A percentile compares a stretch with the other conserved stretches of the same genome.
phyloP scores from a whole-genome alignment of 106 monocot species.

The Alisma plantagoaquatica region DNA sequence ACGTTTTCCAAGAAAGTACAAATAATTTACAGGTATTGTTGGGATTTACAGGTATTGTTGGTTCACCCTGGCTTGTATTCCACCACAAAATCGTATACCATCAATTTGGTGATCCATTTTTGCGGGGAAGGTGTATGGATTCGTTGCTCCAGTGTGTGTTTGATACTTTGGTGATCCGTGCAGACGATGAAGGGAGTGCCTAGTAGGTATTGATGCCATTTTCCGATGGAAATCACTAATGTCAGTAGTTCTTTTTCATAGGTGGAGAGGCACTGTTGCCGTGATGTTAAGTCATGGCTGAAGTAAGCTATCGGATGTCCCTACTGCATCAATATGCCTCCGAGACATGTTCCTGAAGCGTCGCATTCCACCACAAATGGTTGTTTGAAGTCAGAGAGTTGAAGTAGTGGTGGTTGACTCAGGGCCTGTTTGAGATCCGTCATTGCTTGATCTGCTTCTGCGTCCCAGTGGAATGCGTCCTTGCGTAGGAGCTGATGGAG shows the following conservation, averaged over 20 bases:
- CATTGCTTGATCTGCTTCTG: too few relatives aligned
- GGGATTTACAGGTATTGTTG: too few relatives aligned
- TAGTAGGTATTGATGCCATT: neutral
- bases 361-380: neutral
- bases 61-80: neutral
- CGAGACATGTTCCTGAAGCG: neutral
- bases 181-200: neutral
- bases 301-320: neutral
- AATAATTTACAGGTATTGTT: too few relatives aligned
- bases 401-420: too few relatives aligned
- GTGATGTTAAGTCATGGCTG: neutral
- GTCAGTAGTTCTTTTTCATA: neutral
- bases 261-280: neutral
- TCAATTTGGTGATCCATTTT: neutral
- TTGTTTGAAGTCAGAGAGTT: too few relatives aligned
- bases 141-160: neutral
- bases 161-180: neutral
- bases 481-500: too few relatives aligned
- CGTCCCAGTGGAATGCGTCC: too few relatives aligned
- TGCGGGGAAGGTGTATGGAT: neutral
- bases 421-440: too few relatives aligned
- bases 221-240: neutral
- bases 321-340: neutral
- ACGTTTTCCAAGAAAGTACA: too few relatives aligned
- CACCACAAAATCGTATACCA: neutral